These are phyloP conservation scores for Aspergillus ibericus DNA, from an alignment of 2,329 filamentous ascomycete species.

Conservation along the genomic window DNA sequence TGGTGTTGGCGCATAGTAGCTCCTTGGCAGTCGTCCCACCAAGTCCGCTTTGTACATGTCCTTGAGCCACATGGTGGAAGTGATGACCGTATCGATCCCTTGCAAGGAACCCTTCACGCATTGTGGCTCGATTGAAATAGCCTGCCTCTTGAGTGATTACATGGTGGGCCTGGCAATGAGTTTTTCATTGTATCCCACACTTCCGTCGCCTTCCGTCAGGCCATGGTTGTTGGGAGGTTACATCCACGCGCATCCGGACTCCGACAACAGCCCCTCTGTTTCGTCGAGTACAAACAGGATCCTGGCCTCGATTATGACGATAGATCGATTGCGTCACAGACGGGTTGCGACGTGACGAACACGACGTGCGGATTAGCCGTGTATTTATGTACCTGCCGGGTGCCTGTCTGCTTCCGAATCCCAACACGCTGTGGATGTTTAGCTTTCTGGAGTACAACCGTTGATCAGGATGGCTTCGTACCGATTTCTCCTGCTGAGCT, in stretches of 20 bases:
- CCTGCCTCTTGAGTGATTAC: neutral
- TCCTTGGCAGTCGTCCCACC: neutral
- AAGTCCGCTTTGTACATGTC: neutral
- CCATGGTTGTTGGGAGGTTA: neutral
- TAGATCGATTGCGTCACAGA: conserved; percentile 3
- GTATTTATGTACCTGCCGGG: neutral
- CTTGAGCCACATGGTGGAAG: neutral
- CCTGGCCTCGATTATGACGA: neutral
- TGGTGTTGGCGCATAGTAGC: neutral
- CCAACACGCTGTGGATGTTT: neutral
- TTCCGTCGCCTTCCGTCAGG: neutral
- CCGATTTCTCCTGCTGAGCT: neutral
- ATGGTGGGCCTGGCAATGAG: neutral
- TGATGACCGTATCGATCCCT: neutral
- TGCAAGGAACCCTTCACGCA: neutral
- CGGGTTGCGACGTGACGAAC: neutral
- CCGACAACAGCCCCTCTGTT: neutral
- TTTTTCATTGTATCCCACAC: neutral
- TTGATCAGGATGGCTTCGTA: neutral
- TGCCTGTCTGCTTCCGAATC: neutral
- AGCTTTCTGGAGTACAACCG: neutral
- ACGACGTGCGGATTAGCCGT: neutral
- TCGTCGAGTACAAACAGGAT: neutral
- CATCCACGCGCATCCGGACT: neutral
- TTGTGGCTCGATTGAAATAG: neutral